Evolutionary conservation across 2,329 filamentous ascomycete species (phyloP), one percentile per base, ranked within the genome.

Genomic region (Diaporthe vexans): DNA sequence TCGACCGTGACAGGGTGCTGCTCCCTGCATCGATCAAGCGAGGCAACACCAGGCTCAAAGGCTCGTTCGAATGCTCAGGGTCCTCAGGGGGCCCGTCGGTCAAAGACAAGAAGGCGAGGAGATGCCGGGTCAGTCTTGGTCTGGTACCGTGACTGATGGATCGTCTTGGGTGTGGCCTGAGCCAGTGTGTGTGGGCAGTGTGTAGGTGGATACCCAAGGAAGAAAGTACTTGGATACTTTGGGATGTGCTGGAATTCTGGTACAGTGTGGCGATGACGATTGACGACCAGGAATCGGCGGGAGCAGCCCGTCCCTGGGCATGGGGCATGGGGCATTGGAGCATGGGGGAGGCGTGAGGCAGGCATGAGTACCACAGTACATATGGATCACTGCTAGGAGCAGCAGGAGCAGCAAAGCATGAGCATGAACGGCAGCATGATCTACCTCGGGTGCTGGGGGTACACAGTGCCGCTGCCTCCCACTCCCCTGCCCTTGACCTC

Each of bases 81-180:
- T 37, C 21, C 46, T 54, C 33, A 68, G 46, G 48, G 48, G 63
- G 29, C n/a, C n/a, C n/a, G 40, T 54, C 48, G 26, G 21, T 26
- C 63, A 40, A 48, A 40, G 63, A 37, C 63, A 40, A 68, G 63
- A 40, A 40, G 52, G 46, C 63, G 29, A 37, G 29, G 35, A 52
- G 29, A 51, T 52, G 61, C 61, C 61, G 9, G 29, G 46, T 11
- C 48, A 40, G 63, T 54, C 63, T 29, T 68, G 48, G 46, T 68
- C 33, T 21, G 63, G 63, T 54, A 68, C 63, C 63, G 63, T 68
- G 63, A 68, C 63, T 68, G 63, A 68, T 54, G 63, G 63, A 67
- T 67, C 63, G 46, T 40, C 29, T 67, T 67, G 63, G 63, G 29
- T 37, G 48, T 54, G 63, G 63, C 63, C 63, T 68, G 63, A 54